Conservation (phyloP, 1,284 basidiomycete genomes). For the Mycena sp. region DNA sequence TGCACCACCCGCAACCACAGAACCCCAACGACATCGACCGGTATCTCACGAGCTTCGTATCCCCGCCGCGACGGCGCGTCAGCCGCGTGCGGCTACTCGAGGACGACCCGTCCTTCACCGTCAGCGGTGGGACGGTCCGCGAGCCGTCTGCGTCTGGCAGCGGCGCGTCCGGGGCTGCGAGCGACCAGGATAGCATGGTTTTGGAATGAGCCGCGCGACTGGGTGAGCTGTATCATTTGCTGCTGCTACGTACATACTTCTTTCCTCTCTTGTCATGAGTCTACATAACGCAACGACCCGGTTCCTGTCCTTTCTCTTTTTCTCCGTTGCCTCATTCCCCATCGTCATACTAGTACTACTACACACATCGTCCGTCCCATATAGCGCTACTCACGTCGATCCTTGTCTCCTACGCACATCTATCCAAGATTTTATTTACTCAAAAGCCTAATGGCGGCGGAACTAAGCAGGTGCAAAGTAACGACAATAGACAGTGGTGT, state of each 20-base stretch:
- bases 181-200: constrained; percentile 21
- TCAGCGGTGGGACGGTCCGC: background rate
- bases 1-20: constrained; percentile 28
- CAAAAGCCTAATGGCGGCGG: no score
- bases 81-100: constrained; percentile 16
- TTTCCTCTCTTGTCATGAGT: constrained; percentile 16
- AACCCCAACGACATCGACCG: constrained; percentile 25
- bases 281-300: constrained; percentile 13
- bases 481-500: no score
- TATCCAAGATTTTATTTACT: constrained; percentile 23
- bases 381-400: constrained; percentile 30
- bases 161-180: background rate
- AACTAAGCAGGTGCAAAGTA: no score
- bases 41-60: constrained; percentile 24
- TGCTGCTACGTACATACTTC: constrained; percentile 16
- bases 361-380: constrained; percentile 14
- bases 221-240: constrained; percentile 16
- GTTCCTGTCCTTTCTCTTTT: background rate
- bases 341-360: constrained; percentile 7
- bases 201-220: constrained; percentile 6
- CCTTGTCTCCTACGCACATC: constrained; percentile 25
- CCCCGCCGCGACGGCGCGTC: constrained; percentile 20
- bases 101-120: constrained; percentile 1
- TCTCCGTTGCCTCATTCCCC: background rate
- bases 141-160: constrained; percentile 9